A percentile compares a stretch with the other conserved stretches of the same genome.
Conservation (phyloP, 2,329 filamentous ascomycete genomes). For the Rachicladosporium sp. region DNA sequence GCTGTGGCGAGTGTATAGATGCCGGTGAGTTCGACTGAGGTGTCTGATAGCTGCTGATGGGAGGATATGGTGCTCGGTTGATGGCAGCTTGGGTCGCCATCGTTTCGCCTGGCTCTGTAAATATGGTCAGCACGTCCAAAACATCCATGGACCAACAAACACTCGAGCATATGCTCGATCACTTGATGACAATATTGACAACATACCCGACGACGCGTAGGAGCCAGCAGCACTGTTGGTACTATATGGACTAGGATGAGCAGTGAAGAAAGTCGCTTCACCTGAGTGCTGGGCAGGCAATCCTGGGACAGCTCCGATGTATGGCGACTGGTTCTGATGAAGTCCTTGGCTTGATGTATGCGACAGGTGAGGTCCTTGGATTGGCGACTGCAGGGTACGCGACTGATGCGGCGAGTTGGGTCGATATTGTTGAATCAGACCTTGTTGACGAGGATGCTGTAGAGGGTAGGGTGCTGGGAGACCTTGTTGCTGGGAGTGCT, state of each 20-base stretch:
- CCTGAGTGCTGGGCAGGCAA: slow-evolving; percentile 49
- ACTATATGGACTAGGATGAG: slow-evolving; percentile 72
- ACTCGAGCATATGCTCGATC: too few species aligned
- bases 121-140: neutral
- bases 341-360: slow-evolving; percentile 50
- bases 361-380: slow-evolving; percentile 5
- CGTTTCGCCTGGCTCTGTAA: slow-evolving; percentile 56
- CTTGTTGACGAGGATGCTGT: slow-evolving; percentile 59
- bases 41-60: slow-evolving; percentile 70
- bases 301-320: slow-evolving; percentile 54
- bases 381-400: slow-evolving; percentile 4
- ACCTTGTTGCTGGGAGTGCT: slow-evolving; percentile 45
- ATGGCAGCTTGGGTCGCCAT: slow-evolving; percentile 54
- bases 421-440: slow-evolving; percentile 58
- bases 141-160: too few species aligned
- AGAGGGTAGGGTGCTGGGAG: slow-evolving; percentile 51
- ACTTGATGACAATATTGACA: neutral
- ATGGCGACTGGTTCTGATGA: slow-evolving; percentile 44
- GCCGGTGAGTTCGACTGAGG: slow-evolving; percentile 91
- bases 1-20: slow-evolving; percentile 81
- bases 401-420: slow-evolving; percentile 46
- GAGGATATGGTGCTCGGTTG: slow-evolving; percentile 61
- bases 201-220: slow-evolving; percentile 78
- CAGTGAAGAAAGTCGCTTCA: slow-evolving; percentile 62
- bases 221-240: slow-evolving; percentile 68